Base-by-base conservation (phyloP, 805 yeast species). In the Ogataea pignaliae region DNA sequence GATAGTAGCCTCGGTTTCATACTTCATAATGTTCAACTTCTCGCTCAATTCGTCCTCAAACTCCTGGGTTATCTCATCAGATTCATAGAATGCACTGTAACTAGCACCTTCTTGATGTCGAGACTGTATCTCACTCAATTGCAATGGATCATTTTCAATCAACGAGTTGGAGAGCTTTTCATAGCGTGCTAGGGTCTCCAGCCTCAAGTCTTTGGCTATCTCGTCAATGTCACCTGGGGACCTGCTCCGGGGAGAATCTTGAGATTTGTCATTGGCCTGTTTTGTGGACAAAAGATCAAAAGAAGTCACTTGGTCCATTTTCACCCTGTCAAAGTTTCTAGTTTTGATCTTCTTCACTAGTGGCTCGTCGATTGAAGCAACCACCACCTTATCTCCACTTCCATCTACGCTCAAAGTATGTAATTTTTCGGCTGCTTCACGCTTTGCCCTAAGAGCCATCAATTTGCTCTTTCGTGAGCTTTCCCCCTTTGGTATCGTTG, bases 1-100 rank as follows among this genome's bases (percentile, higher is more conserved):
- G 1, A 78, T 63, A 1, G 67, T 69, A n/a, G 56, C 59, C 36
- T 76, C 70, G 0, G 83, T 79, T 39, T 64, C 56, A 21, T 62
- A 59, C 2, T 68, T 62, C n/a, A 76, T 51, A 4, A 61, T 50
- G 11, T 66, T 65, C 39, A 75, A 40, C 33, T 69, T 66, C 0
- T 61, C 65, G 30, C 64, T 56, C 9, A 78, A 46, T 45, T 69
- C 73, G 64, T 53, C 48, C 60, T 68, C 57, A 70, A 53, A 57
- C 65, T 51, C 58, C 3, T 32, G 38, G 4, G 48, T 44, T 10
- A 41, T 38, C 14, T 50, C 53, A 34, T 49, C 51, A n/a, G 46
- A 41, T 18, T 34, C 42, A 12, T 29, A 13, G 29, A 28, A 37
- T 13, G 9, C 18, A 33, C 14, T 11, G n/a, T 33, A 33, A 11